These are phyloP conservation scores for Ceratocystis eucalypticola DNA, from an alignment of 2,329 filamentous ascomycete species.

Conservation along the genomic window DNA sequence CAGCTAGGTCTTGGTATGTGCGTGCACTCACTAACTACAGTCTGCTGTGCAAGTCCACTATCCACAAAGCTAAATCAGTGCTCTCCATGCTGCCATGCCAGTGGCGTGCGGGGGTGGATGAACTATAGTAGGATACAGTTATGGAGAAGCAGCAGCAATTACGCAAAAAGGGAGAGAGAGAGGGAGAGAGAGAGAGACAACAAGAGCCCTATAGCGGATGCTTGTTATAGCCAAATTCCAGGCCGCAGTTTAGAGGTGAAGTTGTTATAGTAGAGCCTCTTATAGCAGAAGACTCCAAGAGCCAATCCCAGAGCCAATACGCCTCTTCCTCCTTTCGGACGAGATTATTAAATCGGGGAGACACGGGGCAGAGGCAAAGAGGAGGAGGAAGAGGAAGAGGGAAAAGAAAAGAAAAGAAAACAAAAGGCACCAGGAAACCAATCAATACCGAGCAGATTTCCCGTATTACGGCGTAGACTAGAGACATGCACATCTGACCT, in stretches of 20 bases:
- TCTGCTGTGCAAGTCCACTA: not conserved
- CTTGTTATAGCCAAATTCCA: not conserved
- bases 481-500: no score
- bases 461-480: no score
- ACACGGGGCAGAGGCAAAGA: not conserved
- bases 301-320: not conserved
- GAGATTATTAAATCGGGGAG: not conserved
- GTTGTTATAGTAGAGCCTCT: not conserved
- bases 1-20: not conserved
- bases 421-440: not conserved
- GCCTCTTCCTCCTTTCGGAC: not conserved
- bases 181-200: not conserved
- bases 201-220: not conserved
- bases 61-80: not conserved
- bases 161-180: not conserved
- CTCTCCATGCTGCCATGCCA: not conserved
- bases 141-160: not conserved
- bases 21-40: not conserved
- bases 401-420: no score
- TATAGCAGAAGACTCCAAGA: not conserved
- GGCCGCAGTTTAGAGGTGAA: not conserved
- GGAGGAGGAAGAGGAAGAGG: no score
- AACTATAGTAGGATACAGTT: not conserved
- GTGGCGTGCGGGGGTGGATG: constrained; percentile 1
- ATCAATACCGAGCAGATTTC: no score